These are phyloP conservation scores for Cutaneotrichosporon sp. DNA, from an alignment of 1,284 basidiomycete genomes.

Conservation along the genomic window DNA sequence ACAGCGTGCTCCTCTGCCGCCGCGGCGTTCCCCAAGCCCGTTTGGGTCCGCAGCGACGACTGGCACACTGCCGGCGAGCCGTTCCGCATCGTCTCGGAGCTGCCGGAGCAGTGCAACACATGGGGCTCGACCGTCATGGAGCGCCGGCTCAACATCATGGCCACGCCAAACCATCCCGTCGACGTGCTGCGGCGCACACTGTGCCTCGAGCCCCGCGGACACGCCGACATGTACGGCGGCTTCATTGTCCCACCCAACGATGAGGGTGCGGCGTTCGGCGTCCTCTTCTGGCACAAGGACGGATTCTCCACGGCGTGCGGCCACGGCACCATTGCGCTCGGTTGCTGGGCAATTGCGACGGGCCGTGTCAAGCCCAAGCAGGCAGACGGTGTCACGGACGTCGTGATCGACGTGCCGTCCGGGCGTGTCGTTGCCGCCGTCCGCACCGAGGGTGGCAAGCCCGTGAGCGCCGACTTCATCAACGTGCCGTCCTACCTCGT, in stretches of 20 bases:
- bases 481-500: conserved; percentile 23
- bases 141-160: conserved; percentile 16
- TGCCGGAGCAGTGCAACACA: conserved; percentile 10
- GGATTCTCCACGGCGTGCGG: conserved; percentile 60
- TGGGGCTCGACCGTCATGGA: conserved; percentile 14
- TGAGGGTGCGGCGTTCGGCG: conserved; percentile 55
- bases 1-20: not conserved
- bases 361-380: conserved; percentile 14
- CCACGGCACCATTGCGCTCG: conserved; percentile 58
- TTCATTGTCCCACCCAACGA: conserved; percentile 52
- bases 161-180: conserved; percentile 20
- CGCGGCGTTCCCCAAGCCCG: conserved; percentile 4
- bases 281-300: conserved; percentile 59
- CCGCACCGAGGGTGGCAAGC: conserved; percentile 10
- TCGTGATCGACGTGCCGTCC: conserved; percentile 26
- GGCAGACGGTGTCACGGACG: conserved; percentile 14
- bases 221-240: conserved; percentile 59
- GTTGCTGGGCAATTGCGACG: conserved; percentile 54
- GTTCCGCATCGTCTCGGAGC: conserved; percentile 28
- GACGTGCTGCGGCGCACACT: conserved; percentile 24
- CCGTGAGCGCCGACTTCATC: conserved; percentile 23
- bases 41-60: conserved; percentile 28
- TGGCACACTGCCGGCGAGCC: conserved; percentile 36
- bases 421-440: conserved; percentile 18
- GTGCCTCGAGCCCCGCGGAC: conserved; percentile 55